Conservation (phyloP, 1,284 basidiomycete genomes). For the Porodaedalea pini region DNA sequence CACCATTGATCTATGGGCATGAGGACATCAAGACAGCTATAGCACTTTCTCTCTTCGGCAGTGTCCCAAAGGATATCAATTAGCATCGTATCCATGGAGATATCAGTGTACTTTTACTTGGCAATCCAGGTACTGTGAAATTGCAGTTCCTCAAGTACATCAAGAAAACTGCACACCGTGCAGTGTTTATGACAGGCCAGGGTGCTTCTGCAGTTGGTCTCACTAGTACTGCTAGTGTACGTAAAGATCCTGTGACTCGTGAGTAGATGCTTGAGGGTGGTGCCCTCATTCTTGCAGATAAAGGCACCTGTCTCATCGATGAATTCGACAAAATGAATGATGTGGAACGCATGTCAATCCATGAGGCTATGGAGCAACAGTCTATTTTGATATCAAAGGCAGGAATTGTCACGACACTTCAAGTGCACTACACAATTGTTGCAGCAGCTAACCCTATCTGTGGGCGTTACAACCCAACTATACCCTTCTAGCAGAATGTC, state of each 20-base stretch:
- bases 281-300: conserved; percentile 95
- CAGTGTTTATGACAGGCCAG: conserved; percentile 98
- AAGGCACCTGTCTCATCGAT: conserved; percentile 98
- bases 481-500: conserved; percentile 97
- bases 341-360: conserved; percentile 93
- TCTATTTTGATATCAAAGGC: conserved; percentile 99
- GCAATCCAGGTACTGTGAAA: conserved; percentile 98
- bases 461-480: conserved; percentile 94
- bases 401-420: conserved; percentile 94
- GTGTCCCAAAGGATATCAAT: conserved; percentile 93
- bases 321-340: conserved; percentile 99
- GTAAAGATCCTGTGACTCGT: conserved; percentile 94
- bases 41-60: conserved; percentile 92
- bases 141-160: conserved; percentile 99
- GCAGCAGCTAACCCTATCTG: conserved; percentile 98
- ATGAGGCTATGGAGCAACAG: conserved; percentile 99
- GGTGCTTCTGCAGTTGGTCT: conserved; percentile 98
- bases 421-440: conserved; percentile 95
- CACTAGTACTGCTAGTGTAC: conserved; percentile 94
- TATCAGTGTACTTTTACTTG: conserved; percentile 94
- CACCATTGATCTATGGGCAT: conserved; percentile 97
- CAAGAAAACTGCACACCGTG: conserved; percentile 96
- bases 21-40: conserved; percentile 99
- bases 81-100: conserved; percentile 96
- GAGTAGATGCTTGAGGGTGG: conserved; percentile 99